These are phyloP conservation scores for Immersiporthe knoxdaviesiana DNA, from an alignment of 2,329 filamentous ascomycete genomes.

Conservation along the genomic window DNA sequence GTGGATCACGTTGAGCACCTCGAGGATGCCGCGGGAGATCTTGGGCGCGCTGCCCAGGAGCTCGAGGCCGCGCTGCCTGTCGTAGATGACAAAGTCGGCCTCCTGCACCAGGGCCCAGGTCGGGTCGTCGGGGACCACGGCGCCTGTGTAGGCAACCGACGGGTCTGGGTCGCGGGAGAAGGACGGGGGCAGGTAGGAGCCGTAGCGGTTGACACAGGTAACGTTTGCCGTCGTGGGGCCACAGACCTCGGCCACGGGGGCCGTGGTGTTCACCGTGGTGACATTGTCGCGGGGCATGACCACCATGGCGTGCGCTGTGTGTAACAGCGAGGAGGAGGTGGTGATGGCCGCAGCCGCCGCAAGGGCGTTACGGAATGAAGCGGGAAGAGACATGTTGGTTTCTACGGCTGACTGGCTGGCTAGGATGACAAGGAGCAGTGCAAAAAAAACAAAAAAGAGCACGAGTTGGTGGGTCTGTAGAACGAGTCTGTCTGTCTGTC, in stretches of 20 bases:
- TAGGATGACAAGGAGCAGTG: neutral
- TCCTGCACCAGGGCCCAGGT: conserved; percentile 4
- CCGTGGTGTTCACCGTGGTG: neutral
- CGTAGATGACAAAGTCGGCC: conserved; percentile 3
- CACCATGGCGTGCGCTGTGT: neutral
- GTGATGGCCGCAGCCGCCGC: neutral
- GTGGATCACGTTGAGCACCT: conserved; percentile 2
- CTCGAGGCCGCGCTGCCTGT: conserved; percentile 3
- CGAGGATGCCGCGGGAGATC: neutral
- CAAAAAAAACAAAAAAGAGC: neutral
- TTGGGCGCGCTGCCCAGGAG: neutral
- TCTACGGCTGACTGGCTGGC: neutral
- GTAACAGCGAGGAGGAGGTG: neutral
- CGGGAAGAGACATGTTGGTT: neutral
- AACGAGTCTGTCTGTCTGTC: neutral
- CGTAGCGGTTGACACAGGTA: conserved; percentile 1
- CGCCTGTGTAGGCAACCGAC: neutral
- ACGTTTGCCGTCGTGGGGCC: conserved; percentile 1
- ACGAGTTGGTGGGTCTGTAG: neutral
- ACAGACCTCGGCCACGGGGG: neutral
- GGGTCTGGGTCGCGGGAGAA: conserved; percentile 8
- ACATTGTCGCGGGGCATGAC: neutral
- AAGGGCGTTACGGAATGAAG: neutral
- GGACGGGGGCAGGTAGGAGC: neutral
- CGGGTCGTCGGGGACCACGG: neutral